phyloP scores from a whole-genome alignment of 495 filamentous ascomycete species.

The Alectoria sarmentosa region DNA sequence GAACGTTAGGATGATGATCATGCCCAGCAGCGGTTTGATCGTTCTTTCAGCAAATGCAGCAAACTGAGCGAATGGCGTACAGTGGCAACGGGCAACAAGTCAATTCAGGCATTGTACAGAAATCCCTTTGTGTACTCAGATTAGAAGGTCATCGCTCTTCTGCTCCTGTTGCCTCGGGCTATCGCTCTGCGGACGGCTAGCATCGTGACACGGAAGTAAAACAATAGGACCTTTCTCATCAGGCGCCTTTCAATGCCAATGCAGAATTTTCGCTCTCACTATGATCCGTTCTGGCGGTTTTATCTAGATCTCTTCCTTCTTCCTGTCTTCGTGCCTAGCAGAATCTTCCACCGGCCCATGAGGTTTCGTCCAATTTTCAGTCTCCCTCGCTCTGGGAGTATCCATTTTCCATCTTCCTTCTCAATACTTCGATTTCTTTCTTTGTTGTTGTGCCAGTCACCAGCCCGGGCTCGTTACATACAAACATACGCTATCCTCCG shows the following conservation, averaged over 20 bases:
- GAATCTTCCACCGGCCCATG: neutral
- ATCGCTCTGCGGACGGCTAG: neutral
- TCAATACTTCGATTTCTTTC: neutral
- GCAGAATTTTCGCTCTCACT: neutral
- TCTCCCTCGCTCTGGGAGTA: too few relatives aligned
- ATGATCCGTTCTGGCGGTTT: neutral
- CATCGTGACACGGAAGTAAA: neutral
- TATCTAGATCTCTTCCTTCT: neutral
- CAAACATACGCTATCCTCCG: neutral
- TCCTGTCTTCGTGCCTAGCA: neutral
- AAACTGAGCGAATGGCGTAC: neutral
- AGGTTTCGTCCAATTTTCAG: neutral
- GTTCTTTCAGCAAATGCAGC: constrained; percentile 6
- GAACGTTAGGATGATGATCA: neutral
- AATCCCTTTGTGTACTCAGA: neutral
- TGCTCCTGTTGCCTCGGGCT: neutral
- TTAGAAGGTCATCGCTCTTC: neutral
- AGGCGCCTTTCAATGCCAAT: neutral
- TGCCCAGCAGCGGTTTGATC: neutral
- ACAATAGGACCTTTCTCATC: neutral
- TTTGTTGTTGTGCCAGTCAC: neutral
- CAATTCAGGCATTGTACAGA: constrained; percentile 7
- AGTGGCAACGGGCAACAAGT: neutral
- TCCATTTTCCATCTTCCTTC: neutral
- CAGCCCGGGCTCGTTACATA: neutral